A percentile compares a stretch with the other conserved stretches of the same genome.
phyloP scores from a whole-genome alignment of 108 stramenopile genomes.

The Mediolabrus comicus region DNA sequence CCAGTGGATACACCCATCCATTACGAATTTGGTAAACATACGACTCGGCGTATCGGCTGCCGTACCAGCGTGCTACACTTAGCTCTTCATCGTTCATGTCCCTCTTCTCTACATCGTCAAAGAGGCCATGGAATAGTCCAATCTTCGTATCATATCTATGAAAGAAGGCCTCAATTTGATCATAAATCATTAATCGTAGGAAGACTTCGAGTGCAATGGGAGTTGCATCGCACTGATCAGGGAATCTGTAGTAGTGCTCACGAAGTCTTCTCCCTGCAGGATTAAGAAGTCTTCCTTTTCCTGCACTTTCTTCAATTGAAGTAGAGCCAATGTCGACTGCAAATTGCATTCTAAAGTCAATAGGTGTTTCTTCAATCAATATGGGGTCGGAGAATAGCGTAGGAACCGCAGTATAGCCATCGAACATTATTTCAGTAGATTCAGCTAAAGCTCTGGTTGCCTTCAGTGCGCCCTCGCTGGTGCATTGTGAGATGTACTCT shows the following conservation, averaged over 20 bases:
- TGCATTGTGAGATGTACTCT: neutral
- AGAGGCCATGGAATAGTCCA: too few species aligned
- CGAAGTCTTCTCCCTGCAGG: neutral
- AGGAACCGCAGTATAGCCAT: neutral
- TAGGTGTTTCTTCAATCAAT: neutral
- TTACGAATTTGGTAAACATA: neutral
- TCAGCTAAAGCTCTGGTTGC: too few species aligned
- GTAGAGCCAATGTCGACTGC: neutral
- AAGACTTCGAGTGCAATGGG: constrained; percentile 4
- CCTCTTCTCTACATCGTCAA: too few species aligned
- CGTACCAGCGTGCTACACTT: constrained; percentile 6
- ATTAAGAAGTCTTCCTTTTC: neutral
- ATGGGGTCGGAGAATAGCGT: neutral
- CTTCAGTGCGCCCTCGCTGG: neutral
- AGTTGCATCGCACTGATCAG: constrained; percentile 4
- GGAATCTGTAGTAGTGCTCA: neutral
- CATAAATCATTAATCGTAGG: constrained; percentile 6
- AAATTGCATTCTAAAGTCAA: neutral
- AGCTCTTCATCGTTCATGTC: too few species aligned
- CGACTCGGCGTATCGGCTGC: neutral
- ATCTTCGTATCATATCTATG: neutral
- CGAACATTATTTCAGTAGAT: too few species aligned
- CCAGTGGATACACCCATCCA: neutral
- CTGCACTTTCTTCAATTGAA: neutral
- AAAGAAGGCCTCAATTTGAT: neutral